Evolutionary conservation across 257 asterid genomes (phyloP), one percentile per base, ranked within the genome.

Genomic region (Solanum pimpinellifolium): DNA sequence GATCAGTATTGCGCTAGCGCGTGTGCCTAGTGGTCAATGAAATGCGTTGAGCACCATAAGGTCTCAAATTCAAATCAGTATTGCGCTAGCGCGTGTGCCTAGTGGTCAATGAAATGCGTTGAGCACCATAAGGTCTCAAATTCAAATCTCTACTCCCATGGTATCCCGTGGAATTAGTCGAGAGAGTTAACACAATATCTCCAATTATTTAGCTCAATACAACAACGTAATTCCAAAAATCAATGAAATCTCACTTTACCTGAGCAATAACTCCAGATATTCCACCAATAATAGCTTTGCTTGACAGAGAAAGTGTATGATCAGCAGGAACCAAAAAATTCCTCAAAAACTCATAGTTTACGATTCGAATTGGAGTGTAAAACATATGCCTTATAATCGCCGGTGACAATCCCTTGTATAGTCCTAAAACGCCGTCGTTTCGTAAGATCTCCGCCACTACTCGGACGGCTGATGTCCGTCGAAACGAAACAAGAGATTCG

Each of bases 201-300:
- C n/a, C 59, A 75, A 41, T 42, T 21, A 76, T n/a, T 81, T 27
- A 46, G 65, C 21, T n/a, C n/a, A 80, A 72, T 35, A 68, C 31
- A 86, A 70, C 60, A 70, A n/a, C 62, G 37, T 14, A 42, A 42
- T 33, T 60, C 41, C 86, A 77, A 47, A 68, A 15, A 59, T 42
- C 11, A 56, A 60, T 4, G 69, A 25, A 9, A 21, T 75, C 8
- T 0, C 21, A 82, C 20, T 31, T 78, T 88, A 95, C 99, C 98
- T 96, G 99, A 89, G 99, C 98, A 87, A 94, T 90, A 80, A 92
- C 96, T 35, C 99, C 99, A 11, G 98, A 95, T 85, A 90, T 56
- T 86, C 99, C 99, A 59, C 98, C 98, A 41, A 93, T 78, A 20
- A 88, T 29, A 1, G 97, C 97, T 90, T 95, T 95, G 76, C 89